These are phyloP conservation scores for Triticum urartu DNA, from an alignment of 176 grass and related monocot species.

Conservation along the genomic window DNA sequence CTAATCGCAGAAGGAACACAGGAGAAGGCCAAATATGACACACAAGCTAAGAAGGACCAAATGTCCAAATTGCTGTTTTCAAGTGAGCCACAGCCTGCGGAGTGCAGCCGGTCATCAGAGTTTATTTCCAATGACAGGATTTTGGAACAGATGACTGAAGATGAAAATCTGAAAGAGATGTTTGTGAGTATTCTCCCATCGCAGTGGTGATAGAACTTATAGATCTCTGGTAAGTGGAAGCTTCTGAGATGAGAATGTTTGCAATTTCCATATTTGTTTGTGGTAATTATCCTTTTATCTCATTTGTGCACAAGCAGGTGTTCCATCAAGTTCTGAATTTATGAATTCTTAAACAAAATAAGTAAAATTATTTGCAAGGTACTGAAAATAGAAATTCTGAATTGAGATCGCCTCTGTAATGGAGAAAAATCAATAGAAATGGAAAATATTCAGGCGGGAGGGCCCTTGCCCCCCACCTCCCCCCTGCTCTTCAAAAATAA, in stretches of 20 bases:
- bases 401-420: too few relatives aligned
- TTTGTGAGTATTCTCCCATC: conserved; percentile 48
- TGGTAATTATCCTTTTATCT: not conserved
- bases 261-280: not conserved
- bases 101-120: conserved; percentile 22
- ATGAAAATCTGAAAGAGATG: conserved; percentile 51
- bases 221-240: conserved; percentile 21
- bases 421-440: too few relatives aligned
- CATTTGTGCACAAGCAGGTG: not conserved
- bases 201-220: conserved; percentile 22
- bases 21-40: conserved; percentile 70
- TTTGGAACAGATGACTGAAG: conserved; percentile 61
- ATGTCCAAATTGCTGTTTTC: conserved; percentile 75
- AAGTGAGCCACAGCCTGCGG: conserved; percentile 17
- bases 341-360: not conserved
- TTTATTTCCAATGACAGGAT: conserved; percentile 48
- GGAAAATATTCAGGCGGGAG: too few relatives aligned
- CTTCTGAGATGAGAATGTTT: conserved; percentile 3
- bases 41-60: conserved; percentile 67
- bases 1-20: conserved; percentile 66
- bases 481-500: too few relatives aligned
- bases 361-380: not conserved
- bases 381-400: not conserved
- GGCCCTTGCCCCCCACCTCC: too few relatives aligned
- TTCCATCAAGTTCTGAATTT: not conserved